Evolutionary conservation across 2,329 filamentous ascomycete genomes (phyloP).

Genomic region (Ophiostoma pallidulum): DNA sequence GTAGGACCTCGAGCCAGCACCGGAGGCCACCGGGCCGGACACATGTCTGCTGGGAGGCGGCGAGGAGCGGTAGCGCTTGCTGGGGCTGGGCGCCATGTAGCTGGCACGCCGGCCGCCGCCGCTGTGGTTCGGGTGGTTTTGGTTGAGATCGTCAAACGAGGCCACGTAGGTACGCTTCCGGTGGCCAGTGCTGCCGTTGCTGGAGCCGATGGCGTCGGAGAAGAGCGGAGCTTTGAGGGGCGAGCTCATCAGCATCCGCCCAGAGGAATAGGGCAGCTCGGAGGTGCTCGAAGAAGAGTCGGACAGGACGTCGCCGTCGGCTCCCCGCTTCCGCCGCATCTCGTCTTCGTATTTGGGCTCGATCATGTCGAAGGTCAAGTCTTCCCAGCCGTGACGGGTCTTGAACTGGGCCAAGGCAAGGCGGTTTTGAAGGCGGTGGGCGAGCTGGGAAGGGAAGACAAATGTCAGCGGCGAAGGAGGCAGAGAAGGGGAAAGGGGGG

Average conservation of each 20-base stretch:
- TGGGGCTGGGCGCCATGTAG: conserved; percentile 39
- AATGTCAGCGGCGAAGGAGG: not conserved
- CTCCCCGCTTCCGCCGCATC: conserved; percentile 61
- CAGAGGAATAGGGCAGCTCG: conserved; percentile 59
- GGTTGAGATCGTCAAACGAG: conserved; percentile 40
- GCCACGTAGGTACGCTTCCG: conserved; percentile 55
- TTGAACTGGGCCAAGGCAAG: conserved; percentile 95
- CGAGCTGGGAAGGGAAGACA: conserved; percentile 55
- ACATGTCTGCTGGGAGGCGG: conserved; percentile 54
- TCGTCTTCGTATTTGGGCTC: conserved; percentile 77
- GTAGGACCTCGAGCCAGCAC: conserved; percentile 57
- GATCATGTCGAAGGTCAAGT: conserved; percentile 75
- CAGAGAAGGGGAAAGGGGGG: not conserved
- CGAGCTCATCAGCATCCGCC: conserved; percentile 65
- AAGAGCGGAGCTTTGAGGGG: conserved; percentile 76
- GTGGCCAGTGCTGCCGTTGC: conserved; percentile 56
- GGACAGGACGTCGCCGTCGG: conserved; percentile 65
- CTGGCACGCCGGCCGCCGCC: conserved; percentile 18
- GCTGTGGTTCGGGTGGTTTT: conserved; percentile 14
- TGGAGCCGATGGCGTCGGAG: conserved; percentile 69
- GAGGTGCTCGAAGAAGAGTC: conserved; percentile 81
- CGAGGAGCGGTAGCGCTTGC: conserved; percentile 62
- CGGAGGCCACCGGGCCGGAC: conserved; percentile 47
- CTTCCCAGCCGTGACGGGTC: conserved; percentile 90
- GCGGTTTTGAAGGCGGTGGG: conserved; percentile 82